These are phyloP conservation scores for Tuber melanosporum DNA, from an alignment of 495 filamentous ascomycete species.

Conservation along the genomic window DNA sequence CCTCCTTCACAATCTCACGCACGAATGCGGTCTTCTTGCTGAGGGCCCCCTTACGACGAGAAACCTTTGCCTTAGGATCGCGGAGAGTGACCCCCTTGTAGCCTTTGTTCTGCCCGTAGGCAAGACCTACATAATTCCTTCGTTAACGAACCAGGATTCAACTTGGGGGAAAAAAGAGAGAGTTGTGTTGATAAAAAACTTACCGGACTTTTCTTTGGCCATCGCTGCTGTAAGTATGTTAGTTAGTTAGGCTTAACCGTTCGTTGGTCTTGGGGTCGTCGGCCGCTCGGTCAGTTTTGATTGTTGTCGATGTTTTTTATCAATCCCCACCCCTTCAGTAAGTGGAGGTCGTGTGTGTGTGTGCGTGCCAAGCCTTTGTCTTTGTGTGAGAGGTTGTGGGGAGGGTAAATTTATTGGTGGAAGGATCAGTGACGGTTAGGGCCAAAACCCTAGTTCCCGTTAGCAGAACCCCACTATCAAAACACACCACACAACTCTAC, in stretches of 20 bases:
- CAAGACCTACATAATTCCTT: slow-evolving; percentile 51
- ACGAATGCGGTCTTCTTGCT: slow-evolving; percentile 93
- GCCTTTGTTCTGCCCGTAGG: slow-evolving; percentile 79
- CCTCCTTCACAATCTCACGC: slow-evolving; percentile 90
- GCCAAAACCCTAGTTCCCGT: neutral
- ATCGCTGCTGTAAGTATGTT: slow-evolving; percentile 27
- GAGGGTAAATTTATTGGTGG: neutral
- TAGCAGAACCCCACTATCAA: neutral
- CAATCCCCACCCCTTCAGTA: neutral
- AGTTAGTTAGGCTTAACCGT: slow-evolving; percentile 17
- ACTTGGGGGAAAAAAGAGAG: neutral
- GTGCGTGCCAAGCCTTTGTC: neutral
- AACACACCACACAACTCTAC: neutral
- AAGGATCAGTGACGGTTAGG: neutral
- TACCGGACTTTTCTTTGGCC: slow-evolving; percentile 28
- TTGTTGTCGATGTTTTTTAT: neutral
- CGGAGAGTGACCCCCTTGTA: slow-evolving; percentile 82
- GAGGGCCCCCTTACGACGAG: slow-evolving; percentile 80
- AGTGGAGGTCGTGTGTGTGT: neutral
- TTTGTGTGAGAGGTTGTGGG: neutral
- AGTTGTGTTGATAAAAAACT: slow-evolving; percentile 7
- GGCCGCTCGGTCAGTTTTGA: neutral
- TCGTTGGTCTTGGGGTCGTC: neutral
- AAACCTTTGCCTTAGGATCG: slow-evolving; percentile 77
- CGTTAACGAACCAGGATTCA: slow-evolving; percentile 13